Percentiles rank a stretch among this genome's conserved stretches.
These are phyloP conservation scores for Senna tora DNA, from an alignment of 306 rosid genomes.

Conservation along the genomic window DNA sequence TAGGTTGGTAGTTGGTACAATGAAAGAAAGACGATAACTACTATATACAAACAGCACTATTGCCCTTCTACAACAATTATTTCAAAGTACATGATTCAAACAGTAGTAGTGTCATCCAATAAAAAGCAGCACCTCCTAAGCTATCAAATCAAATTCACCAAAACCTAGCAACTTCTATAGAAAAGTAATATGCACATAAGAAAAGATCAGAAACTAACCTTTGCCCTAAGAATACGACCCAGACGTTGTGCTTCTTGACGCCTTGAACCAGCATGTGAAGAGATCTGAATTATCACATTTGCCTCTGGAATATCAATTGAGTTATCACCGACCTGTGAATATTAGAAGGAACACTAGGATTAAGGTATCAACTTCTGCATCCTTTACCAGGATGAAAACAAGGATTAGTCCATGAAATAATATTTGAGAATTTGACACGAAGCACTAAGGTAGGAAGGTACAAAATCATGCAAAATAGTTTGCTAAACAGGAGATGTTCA, in stretches of 20 bases:
- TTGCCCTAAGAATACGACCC: slow-evolving; percentile 99
- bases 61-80: slow-evolving; percentile 28
- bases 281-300: slow-evolving; percentile 94
- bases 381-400: slow-evolving; percentile 21
- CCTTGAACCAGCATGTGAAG: slow-evolving; percentile 99
- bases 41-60: slow-evolving; percentile 26
- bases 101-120: not conserved
- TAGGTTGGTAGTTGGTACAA: slow-evolving; percentile 11
- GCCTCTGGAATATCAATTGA: slow-evolving; percentile 98
- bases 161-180: not conserved
- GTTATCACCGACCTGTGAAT: slow-evolving; percentile 91
- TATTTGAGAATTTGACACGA: slow-evolving; percentile 15
- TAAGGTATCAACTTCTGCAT: slow-evolving; percentile 26
- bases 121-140: not conserved
- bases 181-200: slow-evolving; percentile 7
- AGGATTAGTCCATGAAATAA: slow-evolving; percentile 24
- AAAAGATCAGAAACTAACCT: slow-evolving; percentile 56
- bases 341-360: slow-evolving; percentile 28
- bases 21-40: slow-evolving; percentile 29
- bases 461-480: slow-evolving; percentile 1
- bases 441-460: slow-evolving; percentile 27
- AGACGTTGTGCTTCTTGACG: slow-evolving; percentile 99
- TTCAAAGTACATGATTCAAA: slow-evolving; percentile 27
- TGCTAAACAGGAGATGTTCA: slow-evolving; percentile 2
- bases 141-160: not conserved